Evolutionary conservation across 2,329 filamentous ascomycete genomes (phyloP).

Genomic region (Diaporthe capsici): DNA sequence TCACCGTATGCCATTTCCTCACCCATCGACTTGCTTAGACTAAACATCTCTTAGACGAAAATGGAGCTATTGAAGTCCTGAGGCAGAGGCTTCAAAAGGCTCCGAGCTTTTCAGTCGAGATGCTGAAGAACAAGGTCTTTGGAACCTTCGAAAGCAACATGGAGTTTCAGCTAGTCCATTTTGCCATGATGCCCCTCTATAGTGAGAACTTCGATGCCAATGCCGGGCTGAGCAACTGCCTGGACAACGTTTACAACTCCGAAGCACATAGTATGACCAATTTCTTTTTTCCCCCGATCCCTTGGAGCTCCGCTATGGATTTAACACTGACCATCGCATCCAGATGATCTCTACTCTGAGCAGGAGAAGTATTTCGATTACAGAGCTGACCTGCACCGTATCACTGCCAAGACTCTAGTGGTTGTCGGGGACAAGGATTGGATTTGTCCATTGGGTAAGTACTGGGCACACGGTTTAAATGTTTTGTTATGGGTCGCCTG

Average conservation of each 20-base stretch:
- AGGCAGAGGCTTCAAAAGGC: conserved; percentile 50
- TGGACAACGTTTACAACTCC: conserved; percentile 52
- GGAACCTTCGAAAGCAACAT: conserved; percentile 53
- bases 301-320: no score
- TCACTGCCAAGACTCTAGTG: conserved; percentile 53
- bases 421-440: conserved; percentile 56
- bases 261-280: conserved; percentile 52
- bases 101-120: conserved; percentile 53
- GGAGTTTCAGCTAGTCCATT: conserved; percentile 55
- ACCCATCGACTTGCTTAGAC: not conserved
- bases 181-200: conserved; percentile 55
- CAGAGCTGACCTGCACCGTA: conserved; percentile 46
- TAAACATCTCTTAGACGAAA: conserved; percentile 48
- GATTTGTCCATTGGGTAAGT: conserved; percentile 55
- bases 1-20: conserved; percentile 48
- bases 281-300: no score
- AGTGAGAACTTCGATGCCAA: conserved; percentile 53
- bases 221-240: conserved; percentile 48
- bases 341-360: conserved; percentile 53
- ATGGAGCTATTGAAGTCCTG: conserved; percentile 51
- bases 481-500: not conserved
- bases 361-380: conserved; percentile 57
- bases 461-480: no score
- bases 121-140: conserved; percentile 56
- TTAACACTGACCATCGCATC: not conserved